Conservation (phyloP, 768 basidiomycete species). For the Solioccasus polychromus region DNA sequence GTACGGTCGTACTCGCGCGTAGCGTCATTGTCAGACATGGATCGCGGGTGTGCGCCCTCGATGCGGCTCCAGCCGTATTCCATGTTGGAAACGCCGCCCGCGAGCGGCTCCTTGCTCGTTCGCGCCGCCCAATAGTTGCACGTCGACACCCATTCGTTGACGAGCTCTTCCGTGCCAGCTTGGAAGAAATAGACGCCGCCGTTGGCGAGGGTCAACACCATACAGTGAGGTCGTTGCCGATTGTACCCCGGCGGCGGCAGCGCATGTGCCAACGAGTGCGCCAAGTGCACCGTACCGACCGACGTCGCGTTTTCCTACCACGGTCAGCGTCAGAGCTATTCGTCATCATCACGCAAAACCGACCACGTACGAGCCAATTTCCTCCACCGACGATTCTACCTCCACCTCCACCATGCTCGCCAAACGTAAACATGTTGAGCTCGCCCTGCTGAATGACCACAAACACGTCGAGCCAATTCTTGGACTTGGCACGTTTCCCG, state of each 20-base stretch:
- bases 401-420: constrained; percentile 60
- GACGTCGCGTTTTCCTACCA: constrained; percentile 77
- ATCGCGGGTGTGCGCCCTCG: constrained; percentile 50
- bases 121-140: constrained; percentile 99
- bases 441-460: constrained; percentile 95
- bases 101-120: constrained; percentile 90
- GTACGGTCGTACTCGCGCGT: constrained; percentile 45
- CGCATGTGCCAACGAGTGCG: constrained; percentile 85
- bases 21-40: constrained; percentile 58
- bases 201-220: constrained; percentile 85
- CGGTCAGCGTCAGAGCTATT: no score
- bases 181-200: constrained; percentile 98
- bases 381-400: constrained; percentile 84
- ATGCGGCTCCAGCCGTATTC: constrained; percentile 97
- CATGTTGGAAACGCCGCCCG: constrained; percentile 98
- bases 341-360: background rate
- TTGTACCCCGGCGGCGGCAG: constrained; percentile 92
- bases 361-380: constrained; percentile 88
- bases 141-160: constrained; percentile 97
- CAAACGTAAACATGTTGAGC: constrained; percentile 94
- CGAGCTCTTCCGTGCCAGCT: constrained; percentile 97
- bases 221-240: constrained; percentile 86
- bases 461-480: constrained; percentile 92
- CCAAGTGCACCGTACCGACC: constrained; percentile 79
- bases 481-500: constrained; percentile 83